Evolutionary conservation across 2,329 filamentous ascomycete genomes (phyloP), one percentile per base, ranked within the genome.

Genomic region (Pestalotiopsis sp.): DNA sequence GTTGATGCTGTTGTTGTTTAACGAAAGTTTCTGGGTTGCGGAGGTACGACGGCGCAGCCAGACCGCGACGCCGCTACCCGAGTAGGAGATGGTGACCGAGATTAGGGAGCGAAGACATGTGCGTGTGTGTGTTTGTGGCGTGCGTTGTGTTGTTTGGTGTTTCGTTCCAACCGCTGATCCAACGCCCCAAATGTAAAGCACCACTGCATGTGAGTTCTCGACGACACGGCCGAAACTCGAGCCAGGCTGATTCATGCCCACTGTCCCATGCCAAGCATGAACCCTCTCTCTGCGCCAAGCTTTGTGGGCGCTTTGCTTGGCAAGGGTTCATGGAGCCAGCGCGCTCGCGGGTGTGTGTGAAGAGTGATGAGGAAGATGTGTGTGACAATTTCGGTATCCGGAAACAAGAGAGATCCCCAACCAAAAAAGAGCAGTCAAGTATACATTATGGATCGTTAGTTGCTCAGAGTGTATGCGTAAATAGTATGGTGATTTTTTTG

Each of bases 391-490:
- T 52, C 44, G 44, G 44, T 52, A 52, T 52, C 44, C 44, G 44
- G 44, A 20, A 9, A 52, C 17, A 52, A n/a, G 17, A 52, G 20
- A 52, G 44, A 52, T 52, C 44, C 44, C 44, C 44, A 52, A 22
- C 17, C 3, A 52, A 20, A 52, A 52, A 22, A 52, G 44, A 52
- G 44, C 44, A 52, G 44, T 52, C 24, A 48, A 63, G 35, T 63
- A 63, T 63, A 63, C 60, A 63, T 63, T 63, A 63, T 40, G 60
- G 26, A 48, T 63, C 24, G 58, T 61, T n/a, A 38, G 58, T 20
- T 61, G 58, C 35, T 61, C 24, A 35, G 26, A 20, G 9, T 61
- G 14, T 26, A 58, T 58, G 22, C 17, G 14, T 58, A 52, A 52
- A 20, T 58, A 26, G 22, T 26, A 13, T 13, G 56, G 24, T 22